Base-by-base conservation (phyloP, 164 flowering plant species). In the Stephania yunnanensis region DNA sequence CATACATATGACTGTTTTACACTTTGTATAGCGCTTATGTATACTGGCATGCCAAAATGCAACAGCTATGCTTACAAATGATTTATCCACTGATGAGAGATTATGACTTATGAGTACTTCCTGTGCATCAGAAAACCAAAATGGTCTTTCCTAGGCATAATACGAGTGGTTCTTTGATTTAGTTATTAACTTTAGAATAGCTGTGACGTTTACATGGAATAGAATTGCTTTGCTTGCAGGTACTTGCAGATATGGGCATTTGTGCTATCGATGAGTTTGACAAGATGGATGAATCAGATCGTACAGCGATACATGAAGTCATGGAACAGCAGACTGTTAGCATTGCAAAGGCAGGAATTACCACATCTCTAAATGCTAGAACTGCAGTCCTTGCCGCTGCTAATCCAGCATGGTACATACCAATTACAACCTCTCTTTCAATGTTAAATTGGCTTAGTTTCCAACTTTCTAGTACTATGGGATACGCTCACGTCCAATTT, bases 271-370 rank as follows among this genome's bases (percentile, higher is more conserved):
- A 96, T 81, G 99, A 96, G 83, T 96, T 96, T 84, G 99, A 96
- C 85, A 96, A 96, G 89, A 96, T 96, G 98, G 99, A 96, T 31
- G 99, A 96, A 42, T 92, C 94, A 11, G 99, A 96, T 85, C 88
- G 99, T 46, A 96, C 99, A 68, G 89, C 98, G 68, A 96, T 96
- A 70, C 99, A 94, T 80, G 99, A 96, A 82, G 99, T 96, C 70
- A 96, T 96, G 99, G 99, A 96, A 81, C 99, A 96, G 87, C 98
- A 96, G 79, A 96, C 98, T 63, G 99, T 96, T 61, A 94, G 98
- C 84, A 94, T 96, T 84, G 99, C 99, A 25, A 96, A 94, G 89
- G 99, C 99, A 73, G 99, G 99, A 31, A 96, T 96, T 75, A 96
- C 99, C 31, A 96, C 99, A 46, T 96, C 99, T 71, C 82, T 96